Conservation (phyloP, 2,329 filamentous ascomycete species). For the Sphaerostilbella broomeana region DNA sequence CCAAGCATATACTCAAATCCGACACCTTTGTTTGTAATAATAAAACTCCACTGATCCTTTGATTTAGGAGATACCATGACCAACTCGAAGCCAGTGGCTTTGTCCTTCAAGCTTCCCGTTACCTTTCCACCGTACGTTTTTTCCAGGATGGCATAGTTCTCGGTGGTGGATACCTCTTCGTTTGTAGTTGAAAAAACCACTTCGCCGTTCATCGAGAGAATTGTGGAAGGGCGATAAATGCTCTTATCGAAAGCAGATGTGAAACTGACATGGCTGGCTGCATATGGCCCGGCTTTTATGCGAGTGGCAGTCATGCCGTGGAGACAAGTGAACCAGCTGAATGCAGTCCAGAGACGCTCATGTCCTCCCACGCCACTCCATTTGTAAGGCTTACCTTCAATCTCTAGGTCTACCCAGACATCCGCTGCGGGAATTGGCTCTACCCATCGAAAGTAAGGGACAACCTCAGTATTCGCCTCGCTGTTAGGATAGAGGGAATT, state of each 20-base stretch:
- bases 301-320: background rate
- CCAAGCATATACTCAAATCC: background rate
- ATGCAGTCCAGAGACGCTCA: slow-evolving; percentile 20
- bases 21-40: background rate
- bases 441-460: slow-evolving; percentile 17
- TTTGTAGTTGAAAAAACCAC: background rate
- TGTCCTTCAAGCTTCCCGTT: background rate
- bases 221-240: background rate
- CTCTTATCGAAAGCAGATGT: background rate
- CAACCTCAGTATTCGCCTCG: slow-evolving; percentile 3
- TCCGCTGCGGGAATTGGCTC: slow-evolving; percentile 18
- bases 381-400: slow-evolving; percentile 12
- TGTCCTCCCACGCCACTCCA: slow-evolving; percentile 19
- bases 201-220: background rate
- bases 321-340: slow-evolving; percentile 9
- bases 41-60: background rate
- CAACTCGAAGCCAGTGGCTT: background rate
- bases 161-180: background rate
- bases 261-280: slow-evolving; percentile 1
- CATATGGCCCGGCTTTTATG: background rate
- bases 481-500: slow-evolving; percentile 5
- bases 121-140: background rate
- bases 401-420: slow-evolving; percentile 11
- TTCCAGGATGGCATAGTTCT: background rate
- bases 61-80: background rate